Base-by-base conservation (phyloP, 345 rosid species). In the Ailanthus altissimus region DNA sequence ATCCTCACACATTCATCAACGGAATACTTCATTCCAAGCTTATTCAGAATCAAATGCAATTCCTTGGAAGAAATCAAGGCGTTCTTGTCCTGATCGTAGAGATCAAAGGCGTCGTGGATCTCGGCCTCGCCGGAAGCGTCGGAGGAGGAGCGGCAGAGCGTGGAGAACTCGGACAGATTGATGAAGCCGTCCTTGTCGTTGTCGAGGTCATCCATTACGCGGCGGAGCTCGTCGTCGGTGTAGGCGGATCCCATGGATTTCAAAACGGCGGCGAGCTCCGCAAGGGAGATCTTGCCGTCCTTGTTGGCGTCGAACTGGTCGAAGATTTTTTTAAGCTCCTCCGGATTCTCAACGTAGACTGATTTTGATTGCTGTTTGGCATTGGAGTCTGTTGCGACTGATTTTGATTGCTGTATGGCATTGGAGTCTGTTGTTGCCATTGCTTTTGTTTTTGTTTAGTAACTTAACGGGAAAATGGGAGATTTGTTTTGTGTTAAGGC, bases 81-180 rank as follows among this genome's bases (percentile, higher is more conserved):
- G 88, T 94, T 84, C 76, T 80, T 79, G 81, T 93, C 88, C 86
- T 84, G 86, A 46, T 94, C 99, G 79, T 94, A 94, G 75, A 93
- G 88, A 73, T 91, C 90, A 80, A 94, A 95, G n/a, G 99, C 99
- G 69, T 93, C 98, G 45, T 84, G 90, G 61, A 95, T 84, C 84
- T 95, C 99, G 15, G 85, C 25, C 64, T 28, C 21, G 70, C 54
- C 6, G 78, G 71, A 53, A 0, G 87, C 78, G 26, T 78, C 60
- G 50, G 94, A 77, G 47, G 91, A 78, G 1, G 92, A 78, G 18
- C 85, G 84, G 75, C 94, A 93, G 58, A 91, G 83, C 32, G 86
- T 45, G 1, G 91, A 73, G 85, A 95, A 93, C 84, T 95, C 99
- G 2, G 82, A 63, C 0, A 88, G 65, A 82, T 78, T 84, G 74